These are phyloP conservation scores for Torulaspora microellipsoides DNA, from an alignment of 805 yeast genomes.

Conservation along the genomic window DNA sequence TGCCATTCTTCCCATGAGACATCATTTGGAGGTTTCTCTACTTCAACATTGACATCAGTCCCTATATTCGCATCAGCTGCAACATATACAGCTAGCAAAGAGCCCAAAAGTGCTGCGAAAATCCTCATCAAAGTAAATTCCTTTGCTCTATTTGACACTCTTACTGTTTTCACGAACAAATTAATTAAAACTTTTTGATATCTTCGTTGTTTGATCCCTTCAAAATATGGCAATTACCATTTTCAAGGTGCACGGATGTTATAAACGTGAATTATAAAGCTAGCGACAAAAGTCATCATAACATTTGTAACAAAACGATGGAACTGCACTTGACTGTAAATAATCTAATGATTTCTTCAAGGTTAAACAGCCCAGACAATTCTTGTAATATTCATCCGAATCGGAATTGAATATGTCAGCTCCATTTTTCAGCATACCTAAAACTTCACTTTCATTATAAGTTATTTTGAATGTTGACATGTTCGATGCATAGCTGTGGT, in stretches of 20 bases:
- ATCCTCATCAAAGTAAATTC: too few species aligned
- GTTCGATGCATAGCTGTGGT: slow-evolving; percentile 44
- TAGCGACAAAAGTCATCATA: slow-evolving; percentile 40
- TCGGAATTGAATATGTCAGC: slow-evolving; percentile 45
- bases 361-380: slow-evolving; percentile 55
- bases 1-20: slow-evolving; percentile 81
- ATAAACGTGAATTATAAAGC: neutral
- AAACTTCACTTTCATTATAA: slow-evolving; percentile 43
- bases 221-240: too few species aligned
- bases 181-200: too few species aligned
- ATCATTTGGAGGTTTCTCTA: slow-evolving; percentile 47
- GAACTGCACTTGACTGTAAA: slow-evolving; percentile 18
- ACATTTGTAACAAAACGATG: slow-evolving; percentile 38
- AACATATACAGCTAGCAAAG: slow-evolving; percentile 3
- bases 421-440: slow-evolving; percentile 48
- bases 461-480: slow-evolving; percentile 56
- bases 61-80: slow-evolving; percentile 8
- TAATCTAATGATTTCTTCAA: slow-evolving; percentile 49
- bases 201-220: too few species aligned
- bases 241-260: slow-evolving; percentile 4
- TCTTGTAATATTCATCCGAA: slow-evolving; percentile 38
- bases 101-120: too few species aligned
- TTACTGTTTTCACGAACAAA: too few species aligned
- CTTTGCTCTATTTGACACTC: too few species aligned
- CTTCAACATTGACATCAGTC: slow-evolving; percentile 28